Conservation (phyloP, 2,329 filamentous ascomycete species). For the Oidium heveae region DNA sequence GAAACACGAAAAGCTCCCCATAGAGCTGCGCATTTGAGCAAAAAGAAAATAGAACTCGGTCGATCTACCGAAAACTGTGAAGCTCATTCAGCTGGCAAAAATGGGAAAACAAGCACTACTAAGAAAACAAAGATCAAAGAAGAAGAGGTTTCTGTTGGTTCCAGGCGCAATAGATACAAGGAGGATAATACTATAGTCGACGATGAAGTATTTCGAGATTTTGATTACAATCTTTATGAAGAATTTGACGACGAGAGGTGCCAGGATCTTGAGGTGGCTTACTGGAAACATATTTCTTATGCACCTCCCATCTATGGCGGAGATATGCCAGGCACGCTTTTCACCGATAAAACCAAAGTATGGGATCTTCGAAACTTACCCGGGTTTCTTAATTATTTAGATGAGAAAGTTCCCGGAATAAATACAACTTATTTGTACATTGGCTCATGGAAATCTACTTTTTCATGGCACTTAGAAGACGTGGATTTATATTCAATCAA, state of each 20-base stretch:
- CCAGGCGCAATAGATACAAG: slow-evolving; percentile 64
- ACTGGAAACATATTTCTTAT: slow-evolving; percentile 95
- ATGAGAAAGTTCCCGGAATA: slow-evolving; percentile 87
- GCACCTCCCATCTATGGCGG: slow-evolving; percentile 87
- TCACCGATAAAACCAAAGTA: slow-evolving; percentile 55
- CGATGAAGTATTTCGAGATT: slow-evolving; percentile 71
- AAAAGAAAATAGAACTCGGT: slow-evolving; percentile 5
- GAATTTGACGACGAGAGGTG: slow-evolving; percentile 82
- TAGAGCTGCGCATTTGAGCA: slow-evolving; percentile 9
- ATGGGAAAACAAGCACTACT: slow-evolving; percentile 9
- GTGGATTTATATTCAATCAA: slow-evolving; percentile 99
- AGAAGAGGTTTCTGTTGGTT: slow-evolving; percentile 46
- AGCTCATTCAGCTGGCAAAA: slow-evolving; percentile 22
- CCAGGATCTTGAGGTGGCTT: slow-evolving; percentile 77
- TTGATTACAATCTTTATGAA: slow-evolving; percentile 73
- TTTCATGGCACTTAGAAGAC: slow-evolving; percentile 96
- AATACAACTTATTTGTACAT: slow-evolving; percentile 96
- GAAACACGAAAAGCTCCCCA: slow-evolving; percentile 35
- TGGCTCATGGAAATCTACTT: slow-evolving; percentile 99
- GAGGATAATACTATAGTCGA: slow-evolving; percentile 62
- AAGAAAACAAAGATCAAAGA: slow-evolving; percentile 23
- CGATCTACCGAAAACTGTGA: slow-evolving; percentile 16
- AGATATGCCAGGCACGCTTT: slow-evolving; percentile 86
- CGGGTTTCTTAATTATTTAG: slow-evolving; percentile 79
- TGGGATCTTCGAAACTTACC: slow-evolving; percentile 95